Base-by-base conservation (phyloP, 345 rosid genomes). In the Gossypium rotundifolium region DNA sequence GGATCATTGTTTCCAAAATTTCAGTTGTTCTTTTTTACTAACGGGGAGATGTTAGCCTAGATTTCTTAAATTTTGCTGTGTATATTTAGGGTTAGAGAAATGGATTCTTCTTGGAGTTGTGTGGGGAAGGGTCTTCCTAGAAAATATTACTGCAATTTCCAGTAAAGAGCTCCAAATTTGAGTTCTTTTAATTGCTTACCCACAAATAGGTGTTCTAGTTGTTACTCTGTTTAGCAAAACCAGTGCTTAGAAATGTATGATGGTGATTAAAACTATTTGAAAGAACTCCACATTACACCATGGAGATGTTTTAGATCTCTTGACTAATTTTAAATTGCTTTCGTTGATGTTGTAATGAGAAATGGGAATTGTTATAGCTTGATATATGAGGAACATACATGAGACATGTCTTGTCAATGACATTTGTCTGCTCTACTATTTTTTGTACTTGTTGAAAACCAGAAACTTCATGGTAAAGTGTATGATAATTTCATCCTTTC, bases 1-100 rank as follows among this genome's bases (percentile, higher is more conserved):
- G 79, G 85, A 83, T 77, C 11, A 7, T 23, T 67, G 55, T 11
- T 23, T 33, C 46, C 75, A 33, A 33, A 33, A 33, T 33, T 33
- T 5, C 40, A 33, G 0, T 33, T 71, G 12, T 45, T 11, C 6
- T 33, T 33, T 33, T 33, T 33, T 33, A 4, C 38, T 33, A 33
- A 33, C 6, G 38, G 42, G 42, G 51, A 57, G 22, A 67, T 46
- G 46, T 42, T 65, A 45, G 11, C 46, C 71, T 70, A 10, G 61
- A 70, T 70, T 70, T 65, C 52, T 65, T 66, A 70, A 10, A 20
- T 23, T 75, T 27, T 65, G 11, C 8, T 68, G 18, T 57, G 14
- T 27, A 14, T 2, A 25, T 52, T 52, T 59, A 45, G 14, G 49
- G 74, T 60, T 64, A 1, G 65, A 64, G 54, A 58, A 64, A 16